These are phyloP conservation scores for Phaseolus lunatus DNA, from an alignment of 306 rosid genomes.

Conservation along the genomic window DNA sequence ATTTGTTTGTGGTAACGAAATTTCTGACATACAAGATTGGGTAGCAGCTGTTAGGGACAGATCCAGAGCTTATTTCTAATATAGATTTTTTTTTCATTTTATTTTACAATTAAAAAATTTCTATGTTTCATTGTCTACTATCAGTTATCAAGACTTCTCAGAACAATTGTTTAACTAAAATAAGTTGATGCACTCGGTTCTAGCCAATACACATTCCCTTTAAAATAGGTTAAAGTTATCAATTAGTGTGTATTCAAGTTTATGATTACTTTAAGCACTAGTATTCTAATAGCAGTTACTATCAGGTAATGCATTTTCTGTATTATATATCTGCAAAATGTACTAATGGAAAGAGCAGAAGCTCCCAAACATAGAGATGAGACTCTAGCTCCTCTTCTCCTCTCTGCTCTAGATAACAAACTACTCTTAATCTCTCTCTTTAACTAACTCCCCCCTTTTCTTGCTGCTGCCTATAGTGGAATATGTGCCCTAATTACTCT, in stretches of 20 bases:
- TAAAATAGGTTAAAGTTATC: constrained; percentile 18
- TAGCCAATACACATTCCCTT: neutral
- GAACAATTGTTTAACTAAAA: neutral
- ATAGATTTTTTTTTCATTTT: neutral
- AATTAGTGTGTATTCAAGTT: constrained; percentile 15
- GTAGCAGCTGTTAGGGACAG: constrained; percentile 36
- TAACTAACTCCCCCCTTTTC: too few species aligned
- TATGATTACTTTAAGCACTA: constrained; percentile 32
- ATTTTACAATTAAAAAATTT: neutral
- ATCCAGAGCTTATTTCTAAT: constrained; percentile 14
- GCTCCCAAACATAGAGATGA: too few species aligned
- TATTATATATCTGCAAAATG: too few species aligned
- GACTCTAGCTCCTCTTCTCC: too few species aligned
- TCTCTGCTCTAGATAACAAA: too few species aligned
- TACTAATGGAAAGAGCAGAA: too few species aligned
- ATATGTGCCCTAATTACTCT: too few species aligned
- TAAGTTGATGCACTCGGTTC: neutral
- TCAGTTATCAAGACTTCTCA: constrained; percentile 20
- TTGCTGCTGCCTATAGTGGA: too few species aligned
- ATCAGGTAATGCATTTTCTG: too few species aligned
- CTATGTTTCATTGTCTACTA: neutral
- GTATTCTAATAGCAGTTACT: neutral
- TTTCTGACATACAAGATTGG: constrained; percentile 27
- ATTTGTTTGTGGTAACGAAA: neutral
- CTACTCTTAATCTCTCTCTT: too few species aligned